Base-by-base conservation (phyloP, 1,139 yeast species). In the Diutina ranongensis region DNA sequence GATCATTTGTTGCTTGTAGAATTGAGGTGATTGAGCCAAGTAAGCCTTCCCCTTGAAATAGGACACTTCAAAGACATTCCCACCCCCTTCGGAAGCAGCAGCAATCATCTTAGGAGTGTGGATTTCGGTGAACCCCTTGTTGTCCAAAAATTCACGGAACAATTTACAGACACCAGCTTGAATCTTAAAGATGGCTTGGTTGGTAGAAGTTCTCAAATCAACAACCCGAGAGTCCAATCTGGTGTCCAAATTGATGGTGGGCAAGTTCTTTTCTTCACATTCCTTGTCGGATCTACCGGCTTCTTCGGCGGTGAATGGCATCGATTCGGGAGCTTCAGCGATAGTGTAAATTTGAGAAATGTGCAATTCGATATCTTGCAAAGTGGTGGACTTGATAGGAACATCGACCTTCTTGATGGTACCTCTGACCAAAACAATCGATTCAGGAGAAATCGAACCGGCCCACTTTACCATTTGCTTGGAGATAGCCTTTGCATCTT, bases 401-500 rank as follows among this genome's bases (percentile, higher is more conserved):
- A 87, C 97, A 21, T 83, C 89, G 46, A 94, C 88, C 58, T 87
- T 87, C 56, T 68, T 78, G 45, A 92, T 92, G 36, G 67, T 63
- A 65, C 98, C 99, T 57, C 83, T 81, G 31, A 92, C 95, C 49
- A 92, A 68, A 19, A 92, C 97, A 64, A 92, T 89, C 42, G 94
- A 79, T 67, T 92, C 99, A 57, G 86, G 73, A 62, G 79, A 83
- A 61, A 92, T 75, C 42, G 84, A 71, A 25, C 94, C 87, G 40
- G 89, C 83, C 96, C 97, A 92, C 67, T 92, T 92, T 54, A 89
- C 95, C 94, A 94, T 85, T 64, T 85, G 95, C 68, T 92, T 92
- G 46, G 95, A 85, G 48, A 94, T 74, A 28, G 79, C 68, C 13
- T 16, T 25, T 2, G 32, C 15, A 13, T 25, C 42, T 22, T 22